Percentiles rank a stretch among this genome's conserved stretches.
These are phyloP conservation scores for Clonostachys byssicola DNA, from an alignment of 2,329 filamentous ascomycete genomes.

Conservation along the genomic window DNA sequence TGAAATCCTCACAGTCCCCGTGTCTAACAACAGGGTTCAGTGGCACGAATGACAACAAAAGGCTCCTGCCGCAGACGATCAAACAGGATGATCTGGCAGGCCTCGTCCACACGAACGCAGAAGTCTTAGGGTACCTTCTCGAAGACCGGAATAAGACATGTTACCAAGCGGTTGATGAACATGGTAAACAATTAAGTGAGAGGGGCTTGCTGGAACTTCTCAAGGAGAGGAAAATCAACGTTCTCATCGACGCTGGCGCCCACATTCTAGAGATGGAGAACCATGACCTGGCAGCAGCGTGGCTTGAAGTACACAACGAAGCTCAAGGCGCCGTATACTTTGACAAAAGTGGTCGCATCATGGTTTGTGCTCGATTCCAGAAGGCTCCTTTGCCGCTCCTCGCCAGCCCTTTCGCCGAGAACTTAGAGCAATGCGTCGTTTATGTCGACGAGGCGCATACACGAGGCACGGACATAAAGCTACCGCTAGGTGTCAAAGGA, in stretches of 20 bases:
- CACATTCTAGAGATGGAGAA: slow-evolving; percentile 61
- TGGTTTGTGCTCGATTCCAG: slow-evolving; percentile 9
- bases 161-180: slow-evolving; percentile 16
- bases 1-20: neutral
- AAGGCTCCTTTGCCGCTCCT: slow-evolving; percentile 45
- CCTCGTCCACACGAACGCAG: slow-evolving; percentile 56
- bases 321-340: slow-evolving; percentile 52
- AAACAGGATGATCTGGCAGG: slow-evolving; percentile 53
- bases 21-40: slow-evolving; percentile 63
- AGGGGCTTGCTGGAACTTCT: slow-evolving; percentile 35
- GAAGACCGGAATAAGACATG: slow-evolving; percentile 45
- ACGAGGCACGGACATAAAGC: slow-evolving; percentile 53
- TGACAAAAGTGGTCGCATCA: slow-evolving; percentile 19
- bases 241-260: slow-evolving; percentile 63
- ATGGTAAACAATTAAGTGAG: slow-evolving; percentile 36
- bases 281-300: slow-evolving; percentile 36
- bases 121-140: slow-evolving; percentile 56
- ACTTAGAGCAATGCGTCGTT: slow-evolving; percentile 44
- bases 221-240: slow-evolving; percentile 26
- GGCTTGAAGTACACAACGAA: slow-evolving; percentile 40
- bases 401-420: slow-evolving; percentile 48
- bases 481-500: slow-evolving; percentile 40
- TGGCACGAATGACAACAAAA: slow-evolving; percentile 64
- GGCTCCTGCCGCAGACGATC: slow-evolving; percentile 56
- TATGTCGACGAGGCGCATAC: slow-evolving; percentile 61